Conservation (phyloP, 257 asterid species). For the Rhazya stricta region DNA sequence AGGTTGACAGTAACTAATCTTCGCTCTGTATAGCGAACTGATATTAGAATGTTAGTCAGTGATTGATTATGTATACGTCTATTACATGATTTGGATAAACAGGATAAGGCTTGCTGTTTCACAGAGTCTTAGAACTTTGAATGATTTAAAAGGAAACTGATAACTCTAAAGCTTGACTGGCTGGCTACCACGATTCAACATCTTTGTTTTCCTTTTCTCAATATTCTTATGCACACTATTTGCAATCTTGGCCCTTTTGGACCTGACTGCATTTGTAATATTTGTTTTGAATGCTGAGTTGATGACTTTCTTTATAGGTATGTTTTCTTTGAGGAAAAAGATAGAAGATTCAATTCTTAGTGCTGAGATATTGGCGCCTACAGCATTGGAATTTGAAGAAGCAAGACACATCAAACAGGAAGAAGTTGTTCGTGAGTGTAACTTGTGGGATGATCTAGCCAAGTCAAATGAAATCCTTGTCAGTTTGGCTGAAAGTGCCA, state of each 20-base stretch:
- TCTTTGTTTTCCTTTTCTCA: neutral
- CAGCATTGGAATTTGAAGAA: slow-evolving; percentile 65
- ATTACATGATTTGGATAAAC: neutral
- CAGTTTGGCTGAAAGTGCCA: slow-evolving; percentile 59
- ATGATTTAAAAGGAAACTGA: neutral
- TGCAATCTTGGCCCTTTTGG: neutral
- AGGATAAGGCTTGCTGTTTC: neutral
- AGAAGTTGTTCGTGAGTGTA: slow-evolving; percentile 49
- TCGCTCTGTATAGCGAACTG: neutral
- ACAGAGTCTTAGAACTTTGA: neutral
- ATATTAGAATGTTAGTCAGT: neutral
- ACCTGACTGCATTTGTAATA: neutral
- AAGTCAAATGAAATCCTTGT: slow-evolving; percentile 56
- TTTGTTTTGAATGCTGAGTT: neutral
- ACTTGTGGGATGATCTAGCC: slow-evolving; percentile 68
- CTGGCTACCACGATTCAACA: neutral
- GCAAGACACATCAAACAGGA: slow-evolving; percentile 49
- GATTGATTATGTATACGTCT: neutral
- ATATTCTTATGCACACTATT: neutral
- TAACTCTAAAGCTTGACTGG: neutral
- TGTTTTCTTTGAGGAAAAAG: slow-evolving; percentile 67
- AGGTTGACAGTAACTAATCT: neutral
- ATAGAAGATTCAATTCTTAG: slow-evolving; percentile 73
- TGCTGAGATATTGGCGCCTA: slow-evolving; percentile 65
- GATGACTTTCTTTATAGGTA: slow-evolving; percentile 30